These are phyloP conservation scores for Aspergillus nanangensis DNA, from an alignment of 495 filamentous ascomycete genomes.

Conservation along the genomic window DNA sequence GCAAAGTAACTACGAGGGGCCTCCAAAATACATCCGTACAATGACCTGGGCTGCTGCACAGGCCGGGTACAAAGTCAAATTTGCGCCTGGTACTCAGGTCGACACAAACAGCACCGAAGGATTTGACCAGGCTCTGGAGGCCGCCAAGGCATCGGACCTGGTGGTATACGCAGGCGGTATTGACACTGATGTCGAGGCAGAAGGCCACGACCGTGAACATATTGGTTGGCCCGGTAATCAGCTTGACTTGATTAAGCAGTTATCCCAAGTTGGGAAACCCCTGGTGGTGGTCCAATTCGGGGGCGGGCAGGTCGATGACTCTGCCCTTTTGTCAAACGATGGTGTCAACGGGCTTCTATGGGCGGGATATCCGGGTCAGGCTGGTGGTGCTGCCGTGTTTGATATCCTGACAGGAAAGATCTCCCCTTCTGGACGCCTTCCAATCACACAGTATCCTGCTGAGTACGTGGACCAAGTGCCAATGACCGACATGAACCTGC, in stretches of 20 bases:
- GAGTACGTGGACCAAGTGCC: slow-evolving; percentile 43
- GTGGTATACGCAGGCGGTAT: slow-evolving; percentile 51
- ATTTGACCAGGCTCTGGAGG: slow-evolving; percentile 30
- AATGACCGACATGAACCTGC: slow-evolving; percentile 48
- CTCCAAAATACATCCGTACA: slow-evolving; percentile 44
- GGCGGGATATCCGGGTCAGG: slow-evolving; percentile 50
- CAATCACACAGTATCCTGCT: slow-evolving; percentile 50
- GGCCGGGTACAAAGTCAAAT: slow-evolving; percentile 38
- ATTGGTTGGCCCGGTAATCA: slow-evolving; percentile 49
- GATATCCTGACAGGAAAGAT: slow-evolving; percentile 43
- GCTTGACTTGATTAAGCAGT: slow-evolving; percentile 45
- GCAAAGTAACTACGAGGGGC: slow-evolving; percentile 53
- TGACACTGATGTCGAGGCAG: slow-evolving; percentile 43
- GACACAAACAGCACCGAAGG: slow-evolving; percentile 31
- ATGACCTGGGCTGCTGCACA: slow-evolving; percentile 44
- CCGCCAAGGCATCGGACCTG: slow-evolving; percentile 41
- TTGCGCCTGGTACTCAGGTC: slow-evolving; percentile 35
- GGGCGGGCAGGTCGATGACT: slow-evolving; percentile 49
- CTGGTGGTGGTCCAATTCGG: slow-evolving; percentile 49
- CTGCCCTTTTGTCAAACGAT: slow-evolving; percentile 36
- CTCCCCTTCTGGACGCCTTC: slow-evolving; percentile 47
- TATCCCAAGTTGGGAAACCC: slow-evolving; percentile 43
- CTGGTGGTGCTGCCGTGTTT: slow-evolving; percentile 43
- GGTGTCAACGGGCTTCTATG: slow-evolving; percentile 45
- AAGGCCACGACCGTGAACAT: slow-evolving; percentile 41